Base-by-base conservation (phyloP, 2,329 filamentous ascomycete species). In the Alternaria conjuncta region DNA sequence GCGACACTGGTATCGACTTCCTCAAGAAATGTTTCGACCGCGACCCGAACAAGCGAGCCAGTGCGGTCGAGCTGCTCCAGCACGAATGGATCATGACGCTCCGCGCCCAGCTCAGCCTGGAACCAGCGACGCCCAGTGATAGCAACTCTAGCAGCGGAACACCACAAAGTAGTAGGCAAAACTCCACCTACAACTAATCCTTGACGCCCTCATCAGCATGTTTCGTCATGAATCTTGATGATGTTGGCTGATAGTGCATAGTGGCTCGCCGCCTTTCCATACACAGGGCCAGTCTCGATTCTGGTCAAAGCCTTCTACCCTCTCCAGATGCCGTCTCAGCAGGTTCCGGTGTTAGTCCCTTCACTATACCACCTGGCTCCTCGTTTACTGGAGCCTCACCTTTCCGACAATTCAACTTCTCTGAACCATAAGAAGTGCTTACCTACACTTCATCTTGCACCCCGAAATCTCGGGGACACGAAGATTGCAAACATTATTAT, bases 61-160 rank as follows among this genome's bases (percentile, higher is more conserved):
- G 90, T 30, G 95, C 96, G 2, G 89, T 94, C 2, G 96, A 98
- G 79, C 82, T 99, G 63, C 85, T 99, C 60, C 93, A 97, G 80
- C 94, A 98, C 79, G 93, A 97, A 76, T 99, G 96, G 96, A 90
- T 91, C 64, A 81, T 84, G 78, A 78, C 77, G 32, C 76, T 86
- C 44, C 77, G 82, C 36, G 78, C 77, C 9, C 83, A 85, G 70
- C 71, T 85, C 61, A 79, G 77, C 43, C 72, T 86, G 6, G 84
- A 85, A 71, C 82, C 83, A 5, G 75, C 78, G 11, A 84, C 83
- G 54, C 83, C 83, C 11, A 78, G 78, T 63, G 77, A 79, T 5
- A 65, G 63, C 10, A 70, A 64, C 2, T 62, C 65, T 45, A 69
- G 71, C 60, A 78, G 51, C 18, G 55, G 60, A 26, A 65, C 63